Conservation (phyloP, 805 yeast genomes). For the Suhomyces emberorum region DNA sequence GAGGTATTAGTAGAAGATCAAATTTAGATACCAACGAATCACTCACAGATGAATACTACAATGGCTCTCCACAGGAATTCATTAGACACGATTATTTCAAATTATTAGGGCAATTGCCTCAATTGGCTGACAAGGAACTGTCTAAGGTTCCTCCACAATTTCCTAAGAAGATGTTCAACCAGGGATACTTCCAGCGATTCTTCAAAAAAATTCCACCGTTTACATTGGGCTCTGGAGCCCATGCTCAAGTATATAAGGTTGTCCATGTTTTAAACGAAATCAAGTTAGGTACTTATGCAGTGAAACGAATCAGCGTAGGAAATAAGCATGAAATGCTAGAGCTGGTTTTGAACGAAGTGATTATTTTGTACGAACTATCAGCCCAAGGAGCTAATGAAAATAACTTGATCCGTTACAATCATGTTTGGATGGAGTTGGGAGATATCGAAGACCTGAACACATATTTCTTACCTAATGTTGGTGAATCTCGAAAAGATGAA, state of each 20-base stretch:
- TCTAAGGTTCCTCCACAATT: not conserved
- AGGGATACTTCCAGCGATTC: slow-evolving; percentile 75
- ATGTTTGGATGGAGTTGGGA: slow-evolving; percentile 83
- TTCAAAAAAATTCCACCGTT: slow-evolving; percentile 54
- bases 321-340: slow-evolving; percentile 65
- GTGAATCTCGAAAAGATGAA: slow-evolving; percentile 5
- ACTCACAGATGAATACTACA: not conserved
- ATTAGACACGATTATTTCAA: slow-evolving; percentile 39
- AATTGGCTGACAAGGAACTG: slow-evolving; percentile 3
- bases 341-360: slow-evolving; percentile 73
- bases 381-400: slow-evolving; percentile 40
- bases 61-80: slow-evolving; percentile 16
- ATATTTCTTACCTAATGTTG: slow-evolving; percentile 18
- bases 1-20: not conserved
- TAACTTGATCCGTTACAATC: slow-evolving; percentile 80
- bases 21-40: slow-evolving; percentile 1
- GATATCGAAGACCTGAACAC: slow-evolving; percentile 47
- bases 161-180: slow-evolving; percentile 57
- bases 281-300: slow-evolving; percentile 74
- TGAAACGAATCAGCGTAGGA: slow-evolving; percentile 83
- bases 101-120: slow-evolving; percentile 27
- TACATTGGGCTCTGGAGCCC: slow-evolving; percentile 75
- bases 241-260: slow-evolving; percentile 81
- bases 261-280: slow-evolving; percentile 73
- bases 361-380: slow-evolving; percentile 57